Base-by-base conservation (phyloP, 805 yeast species). In the Ogataea allantospora region DNA sequence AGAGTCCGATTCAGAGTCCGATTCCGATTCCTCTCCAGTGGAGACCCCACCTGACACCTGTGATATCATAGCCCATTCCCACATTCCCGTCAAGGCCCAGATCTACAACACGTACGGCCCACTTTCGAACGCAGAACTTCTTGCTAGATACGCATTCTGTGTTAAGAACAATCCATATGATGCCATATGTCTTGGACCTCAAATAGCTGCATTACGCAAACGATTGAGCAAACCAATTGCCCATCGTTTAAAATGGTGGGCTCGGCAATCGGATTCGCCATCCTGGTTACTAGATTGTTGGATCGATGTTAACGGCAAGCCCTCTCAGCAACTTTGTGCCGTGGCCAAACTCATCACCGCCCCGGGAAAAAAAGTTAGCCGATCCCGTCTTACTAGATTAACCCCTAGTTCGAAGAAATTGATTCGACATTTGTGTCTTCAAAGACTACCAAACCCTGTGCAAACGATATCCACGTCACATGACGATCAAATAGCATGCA, bases 61-160 rank as follows among this genome's bases (percentile, higher is more conserved):
- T 50, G 96, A 88, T 50, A 77, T 88, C 10, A 68, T 75, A 0
- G 52, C 81, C 2, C 65, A 68, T 13, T 57, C 55, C 10, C 54
- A 60, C 2, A 75, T 85, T 0, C 34, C 51, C 1, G 54, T 62
- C 22, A 76, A 77, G 6, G 57, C 66, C 9, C 96, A 91, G 53
- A 53, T 91, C 10, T 85, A 80, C 66, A 88, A 87, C 61, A 79
- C 93, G 0, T 89, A 88, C 51, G 97, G 96, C 0, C 82, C 79
- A 18, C 66, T 82, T 26, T 62, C 80, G 11, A 87, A 85, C 48
- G 68, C 83, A 0, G 71, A 75, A 24, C 62, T 89, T 27, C 58
- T 88, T 10, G 77, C 88, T 10, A 71, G 85, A 40, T 89, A 88
- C 56, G 96, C 96, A 1, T 88, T 89, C 56, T 74, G 80, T 7